Conservation (phyloP, 352 stramenopile species). For the Phytophthora crassamura region DNA sequence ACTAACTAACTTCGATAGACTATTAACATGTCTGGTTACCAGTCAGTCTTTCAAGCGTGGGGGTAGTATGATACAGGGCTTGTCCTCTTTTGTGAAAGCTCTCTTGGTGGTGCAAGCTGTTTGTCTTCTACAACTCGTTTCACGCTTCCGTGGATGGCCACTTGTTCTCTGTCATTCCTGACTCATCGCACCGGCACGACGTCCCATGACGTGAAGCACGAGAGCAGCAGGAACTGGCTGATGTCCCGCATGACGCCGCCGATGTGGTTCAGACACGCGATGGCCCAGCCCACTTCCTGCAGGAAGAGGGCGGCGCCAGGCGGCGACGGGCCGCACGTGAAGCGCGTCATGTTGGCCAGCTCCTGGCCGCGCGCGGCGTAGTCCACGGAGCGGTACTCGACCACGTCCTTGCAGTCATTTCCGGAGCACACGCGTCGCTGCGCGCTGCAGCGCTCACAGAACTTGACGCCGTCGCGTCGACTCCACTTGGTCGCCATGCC, state of each 20-base stretch:
- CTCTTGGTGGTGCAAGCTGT: too few species aligned
- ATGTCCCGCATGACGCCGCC: constrained; percentile 36
- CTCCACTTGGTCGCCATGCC: constrained; percentile 43
- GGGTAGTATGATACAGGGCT: too few species aligned
- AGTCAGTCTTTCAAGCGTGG: too few species aligned
- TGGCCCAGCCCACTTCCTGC: constrained; percentile 34
- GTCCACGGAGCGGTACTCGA: constrained; percentile 45
- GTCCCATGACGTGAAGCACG: constrained; percentile 41
- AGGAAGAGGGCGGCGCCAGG: constrained; percentile 24
- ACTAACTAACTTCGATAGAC: too few species aligned
- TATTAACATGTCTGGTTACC: too few species aligned
- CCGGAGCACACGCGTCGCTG: constrained; percentile 21
- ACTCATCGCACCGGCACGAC: constrained; percentile 25
- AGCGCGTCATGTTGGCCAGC: constrained; percentile 23
- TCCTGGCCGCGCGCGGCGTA: constrained; percentile 38
- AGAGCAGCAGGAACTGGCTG: constrained; percentile 43
- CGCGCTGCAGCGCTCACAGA: constrained; percentile 44
- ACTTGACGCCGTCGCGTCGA: constrained; percentile 35
- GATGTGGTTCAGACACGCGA: constrained; percentile 40
- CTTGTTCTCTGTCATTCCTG: too few species aligned
- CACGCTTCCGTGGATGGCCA: too few species aligned
- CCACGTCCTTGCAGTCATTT: constrained; percentile 29
- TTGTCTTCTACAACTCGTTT: too few species aligned
- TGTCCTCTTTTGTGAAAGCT: too few species aligned
- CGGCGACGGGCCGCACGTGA: constrained; percentile 18